Evolutionary conservation across 768 basidiomycete genomes (phyloP), one percentile per base, ranked within the genome.

Genomic region (Pleurotus citrinopileatus): DNA sequence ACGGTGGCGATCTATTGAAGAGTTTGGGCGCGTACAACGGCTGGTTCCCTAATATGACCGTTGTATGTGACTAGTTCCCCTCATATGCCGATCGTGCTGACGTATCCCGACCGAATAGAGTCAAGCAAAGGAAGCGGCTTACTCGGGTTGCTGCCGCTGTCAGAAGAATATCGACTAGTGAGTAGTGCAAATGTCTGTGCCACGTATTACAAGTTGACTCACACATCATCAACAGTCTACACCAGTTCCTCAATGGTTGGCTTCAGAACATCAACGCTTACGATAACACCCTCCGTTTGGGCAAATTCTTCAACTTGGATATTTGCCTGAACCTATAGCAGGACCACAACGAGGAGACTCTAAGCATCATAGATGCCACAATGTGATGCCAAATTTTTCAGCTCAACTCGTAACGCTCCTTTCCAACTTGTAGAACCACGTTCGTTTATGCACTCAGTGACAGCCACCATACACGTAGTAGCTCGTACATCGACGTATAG

Each of bases 121-220:
- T 0, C 59, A 77, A 25, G 87, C 86, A 17, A 87, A 83, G 51
- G 79, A 80, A 55, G 84, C 85, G 40, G 77, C 72, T 9, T 48
- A 71, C 45, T 69, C 74, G 1, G 28, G 62, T 44, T 89, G 87
- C 72, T 89, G 86, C 68, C 70, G 65, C 42, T 86, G 86, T 67
- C 91, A 92, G 73, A 86, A 91, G 65, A 94, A 94, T 72, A 74
- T 91, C 44, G 92, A 93, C 70, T 94, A 94, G 89, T 87, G 62
- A 60, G 86, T 74, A 27, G 52, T 52, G 28, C 50, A 50, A 52
- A 6, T 28, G 34, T 10, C 6, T n/a, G 45, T 13, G 25, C 19
- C 27, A 52, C 42, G 3, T n/a, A 20, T n/a, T 12, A 1, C 27
- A 51, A 42, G 26, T 4, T 61, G 20, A 43, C 50, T 58, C 37